Evolutionary conservation across 768 basidiomycete species (phyloP).

Genomic region (Epithele typhae): DNA sequence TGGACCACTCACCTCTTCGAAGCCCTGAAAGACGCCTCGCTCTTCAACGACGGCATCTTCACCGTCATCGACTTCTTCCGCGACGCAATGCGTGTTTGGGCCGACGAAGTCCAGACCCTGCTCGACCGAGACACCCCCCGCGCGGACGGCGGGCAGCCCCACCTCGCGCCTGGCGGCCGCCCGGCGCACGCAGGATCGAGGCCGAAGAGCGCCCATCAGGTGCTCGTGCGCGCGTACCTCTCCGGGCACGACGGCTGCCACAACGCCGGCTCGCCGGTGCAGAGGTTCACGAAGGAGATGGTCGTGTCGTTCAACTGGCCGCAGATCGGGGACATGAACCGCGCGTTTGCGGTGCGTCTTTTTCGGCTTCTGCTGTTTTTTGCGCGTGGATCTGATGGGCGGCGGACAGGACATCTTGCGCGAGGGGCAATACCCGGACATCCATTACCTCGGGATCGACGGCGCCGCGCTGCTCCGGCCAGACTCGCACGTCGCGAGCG

Average conservation of each 20-base stretch:
- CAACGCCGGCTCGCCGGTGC: conserved; percentile 41
- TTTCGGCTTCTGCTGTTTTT: not conserved
- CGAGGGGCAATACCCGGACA: conserved; percentile 42
- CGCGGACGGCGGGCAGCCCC: conserved; percentile 12
- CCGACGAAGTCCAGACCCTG: conserved; percentile 44
- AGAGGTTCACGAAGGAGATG: conserved; percentile 36
- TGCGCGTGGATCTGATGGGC: conserved; percentile 1
- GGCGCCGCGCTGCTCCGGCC: conserved; percentile 58
- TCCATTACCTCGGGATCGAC: conserved; percentile 59
- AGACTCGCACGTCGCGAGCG: conserved; percentile 48
- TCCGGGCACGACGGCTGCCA: conserved; percentile 68
- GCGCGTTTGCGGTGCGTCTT: conserved; percentile 48
- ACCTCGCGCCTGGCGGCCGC: conserved; percentile 19
- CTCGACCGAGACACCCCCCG: conserved; percentile 27
- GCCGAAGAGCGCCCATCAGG: conserved; percentile 31
- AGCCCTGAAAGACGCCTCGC: conserved; percentile 32
- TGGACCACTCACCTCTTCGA: conserved; percentile 60
- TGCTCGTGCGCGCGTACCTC: conserved; percentile 55
- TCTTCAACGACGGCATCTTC: conserved; percentile 45
- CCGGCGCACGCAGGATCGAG: not conserved
- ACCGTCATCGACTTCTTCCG: conserved; percentile 54
- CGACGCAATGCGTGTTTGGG: conserved; percentile 53
- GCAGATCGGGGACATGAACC: conserved; percentile 53
- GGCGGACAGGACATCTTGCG: conserved; percentile 37
- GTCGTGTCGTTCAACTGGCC: conserved; percentile 65